These are phyloP conservation scores for Aspergillus luchuensis DNA, from an alignment of 2,329 filamentous ascomycete species.

Conservation along the genomic window DNA sequence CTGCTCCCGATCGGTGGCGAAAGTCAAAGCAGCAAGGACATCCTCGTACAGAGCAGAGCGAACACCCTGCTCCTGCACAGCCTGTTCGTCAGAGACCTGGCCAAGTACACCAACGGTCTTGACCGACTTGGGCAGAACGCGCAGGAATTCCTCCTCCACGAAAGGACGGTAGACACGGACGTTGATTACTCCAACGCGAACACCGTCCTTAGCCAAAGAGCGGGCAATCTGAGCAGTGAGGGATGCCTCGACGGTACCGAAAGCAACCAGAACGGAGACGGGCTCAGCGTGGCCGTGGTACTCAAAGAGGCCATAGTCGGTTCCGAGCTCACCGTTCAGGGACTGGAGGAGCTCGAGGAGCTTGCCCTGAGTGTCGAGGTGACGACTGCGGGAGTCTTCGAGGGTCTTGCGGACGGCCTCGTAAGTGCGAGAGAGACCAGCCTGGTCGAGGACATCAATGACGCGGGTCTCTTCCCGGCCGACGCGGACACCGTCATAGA, in stretches of 20 bases:
- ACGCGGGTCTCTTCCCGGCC: slow-evolving; percentile 80
- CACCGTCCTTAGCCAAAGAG: slow-evolving; percentile 70
- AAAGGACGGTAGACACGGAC: slow-evolving; percentile 95
- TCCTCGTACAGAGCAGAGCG: slow-evolving; percentile 92
- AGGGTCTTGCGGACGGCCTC: slow-evolving; percentile 64
- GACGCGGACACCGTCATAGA: slow-evolving; percentile 83
- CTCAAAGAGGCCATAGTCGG: slow-evolving; percentile 89
- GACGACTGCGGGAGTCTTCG: slow-evolving; percentile 66
- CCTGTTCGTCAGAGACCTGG: slow-evolving; percentile 74
- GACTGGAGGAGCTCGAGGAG: slow-evolving; percentile 69
- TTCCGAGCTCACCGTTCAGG: slow-evolving; percentile 90
- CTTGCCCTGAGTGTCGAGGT: slow-evolving; percentile 70
- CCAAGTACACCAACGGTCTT: slow-evolving; percentile 82
- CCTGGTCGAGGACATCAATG: slow-evolving; percentile 76
- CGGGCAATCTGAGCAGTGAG: slow-evolving; percentile 78
- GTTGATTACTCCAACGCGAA: slow-evolving; percentile 82
- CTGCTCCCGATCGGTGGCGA: slow-evolving; percentile 67
- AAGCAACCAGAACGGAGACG: slow-evolving; percentile 83
- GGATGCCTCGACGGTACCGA: slow-evolving; percentile 88
- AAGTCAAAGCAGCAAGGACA: slow-evolving; percentile 80
- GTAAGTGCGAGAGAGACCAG: slow-evolving; percentile 69
- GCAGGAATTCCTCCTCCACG: slow-evolving; percentile 89
- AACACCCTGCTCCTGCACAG: slow-evolving; percentile 71
- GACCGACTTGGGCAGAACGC: slow-evolving; percentile 72
- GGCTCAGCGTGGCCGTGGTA: slow-evolving; percentile 82